Conservation (phyloP, 345 rosid species). For the Brassica juncea region DNA sequence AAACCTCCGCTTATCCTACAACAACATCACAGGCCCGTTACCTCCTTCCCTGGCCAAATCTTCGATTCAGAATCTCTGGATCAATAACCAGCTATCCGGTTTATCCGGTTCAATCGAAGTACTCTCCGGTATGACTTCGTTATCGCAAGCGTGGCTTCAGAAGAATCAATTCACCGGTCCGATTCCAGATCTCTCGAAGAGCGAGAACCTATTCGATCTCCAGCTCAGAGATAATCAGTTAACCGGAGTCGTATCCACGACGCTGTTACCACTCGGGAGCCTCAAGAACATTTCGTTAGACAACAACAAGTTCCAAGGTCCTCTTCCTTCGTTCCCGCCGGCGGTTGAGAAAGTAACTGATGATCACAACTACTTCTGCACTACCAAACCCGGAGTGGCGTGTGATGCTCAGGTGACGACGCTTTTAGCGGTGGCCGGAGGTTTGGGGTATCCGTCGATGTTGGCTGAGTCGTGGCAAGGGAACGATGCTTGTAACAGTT, state of each 20-base stretch:
- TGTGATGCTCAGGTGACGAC: constrained; percentile 63
- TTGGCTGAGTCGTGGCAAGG: constrained; percentile 74
- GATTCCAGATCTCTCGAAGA: constrained; percentile 69
- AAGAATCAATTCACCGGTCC: constrained; percentile 69
- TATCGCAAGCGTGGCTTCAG: constrained; percentile 70
- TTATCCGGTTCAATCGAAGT: constrained; percentile 65
- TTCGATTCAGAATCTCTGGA: constrained; percentile 55
- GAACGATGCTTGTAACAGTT: constrained; percentile 60
- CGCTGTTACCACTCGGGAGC: constrained; percentile 42
- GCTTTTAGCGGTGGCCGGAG: constrained; percentile 64
- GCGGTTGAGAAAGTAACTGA: constrained; percentile 29
- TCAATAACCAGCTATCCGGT: constrained; percentile 64
- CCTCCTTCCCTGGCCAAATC: constrained; percentile 61
- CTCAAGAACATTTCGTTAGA: constrained; percentile 52
- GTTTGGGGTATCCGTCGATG: constrained; percentile 56
- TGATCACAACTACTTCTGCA: constrained; percentile 53
- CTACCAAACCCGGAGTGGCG: constrained; percentile 28
- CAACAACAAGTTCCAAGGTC: constrained; percentile 80
- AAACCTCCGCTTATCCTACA: constrained; percentile 60
- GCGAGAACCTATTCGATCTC: constrained; percentile 54
- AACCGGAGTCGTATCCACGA: constrained; percentile 64
- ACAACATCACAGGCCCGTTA: constrained; percentile 65
- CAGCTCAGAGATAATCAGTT: constrained; percentile 72
- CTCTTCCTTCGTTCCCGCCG: constrained; percentile 45
- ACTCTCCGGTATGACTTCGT: constrained; percentile 53